These are phyloP conservation scores for Effrenium voratum DNA, from an alignment of 73 alveolate genomes.

Conservation along the genomic window DNA sequence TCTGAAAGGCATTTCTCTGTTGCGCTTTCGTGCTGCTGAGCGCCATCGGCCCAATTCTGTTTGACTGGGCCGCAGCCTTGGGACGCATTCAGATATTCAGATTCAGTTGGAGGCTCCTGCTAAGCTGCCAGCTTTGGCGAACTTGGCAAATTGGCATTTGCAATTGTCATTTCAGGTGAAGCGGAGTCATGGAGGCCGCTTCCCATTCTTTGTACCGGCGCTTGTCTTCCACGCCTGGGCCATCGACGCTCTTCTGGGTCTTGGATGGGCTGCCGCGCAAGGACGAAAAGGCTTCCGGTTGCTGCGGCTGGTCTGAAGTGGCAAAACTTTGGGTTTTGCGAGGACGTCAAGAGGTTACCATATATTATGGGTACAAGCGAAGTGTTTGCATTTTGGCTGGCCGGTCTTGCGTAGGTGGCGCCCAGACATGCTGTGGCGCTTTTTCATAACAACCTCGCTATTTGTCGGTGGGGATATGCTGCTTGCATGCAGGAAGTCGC, in stretches of 20 bases:
- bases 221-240: conserved; percentile 90
- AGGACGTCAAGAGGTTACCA: too few species aligned
- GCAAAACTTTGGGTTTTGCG: neutral
- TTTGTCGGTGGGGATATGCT: conserved; percentile 83
- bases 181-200: conserved; percentile 44
- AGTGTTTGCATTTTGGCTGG: too few species aligned
- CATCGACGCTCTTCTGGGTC: conserved; percentile 51
- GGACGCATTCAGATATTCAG: too few species aligned
- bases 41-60: conserved; percentile 78
- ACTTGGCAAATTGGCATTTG: too few species aligned
- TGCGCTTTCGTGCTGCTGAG: conserved; percentile 55
- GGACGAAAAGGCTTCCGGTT: conserved; percentile 12
- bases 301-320: conserved; percentile 14
- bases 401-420: conserved; percentile 47
- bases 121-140: too few species aligned
- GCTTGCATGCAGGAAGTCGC: neutral
- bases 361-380: too few species aligned
- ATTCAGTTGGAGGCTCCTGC: too few species aligned
- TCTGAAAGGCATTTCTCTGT: conserved; percentile 56
- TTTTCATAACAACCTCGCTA: conserved; percentile 68
- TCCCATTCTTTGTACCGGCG: conserved; percentile 80
- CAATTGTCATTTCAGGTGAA: conserved; percentile 33
- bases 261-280: conserved; percentile 36
- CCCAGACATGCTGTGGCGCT: conserved; percentile 93
- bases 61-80: conserved; percentile 61